Conservation (phyloP, 768 basidiomycete species). For the Mycena filopes region DNA sequence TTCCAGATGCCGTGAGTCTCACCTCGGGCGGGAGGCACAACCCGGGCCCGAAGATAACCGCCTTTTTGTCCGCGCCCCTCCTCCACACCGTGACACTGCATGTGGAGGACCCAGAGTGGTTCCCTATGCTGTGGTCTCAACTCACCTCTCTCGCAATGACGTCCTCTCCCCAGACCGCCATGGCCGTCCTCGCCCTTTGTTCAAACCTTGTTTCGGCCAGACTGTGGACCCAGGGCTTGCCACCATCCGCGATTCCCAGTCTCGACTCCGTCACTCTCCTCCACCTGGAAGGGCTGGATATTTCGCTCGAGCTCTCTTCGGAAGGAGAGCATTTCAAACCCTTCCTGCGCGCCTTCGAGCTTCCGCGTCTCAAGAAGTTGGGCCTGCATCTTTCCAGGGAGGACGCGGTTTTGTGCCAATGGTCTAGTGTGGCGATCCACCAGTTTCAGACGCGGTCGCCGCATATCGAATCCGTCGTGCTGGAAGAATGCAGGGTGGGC, state of each 20-base stretch:
- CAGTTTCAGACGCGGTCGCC: constrained; percentile 8
- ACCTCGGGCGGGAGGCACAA: neutral
- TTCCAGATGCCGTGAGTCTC: too few relatives aligned
- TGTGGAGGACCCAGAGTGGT: neutral
- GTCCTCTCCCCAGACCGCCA: neutral
- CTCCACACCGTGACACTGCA: constrained; percentile 4
- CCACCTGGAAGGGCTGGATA: neutral
- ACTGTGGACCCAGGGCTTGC: neutral
- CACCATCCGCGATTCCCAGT: neutral
- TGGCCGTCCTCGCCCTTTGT: constrained; percentile 9
- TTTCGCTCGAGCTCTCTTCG: neutral
- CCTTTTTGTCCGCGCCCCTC: constrained; percentile 8
- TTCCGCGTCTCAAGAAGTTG: constrained; percentile 3
- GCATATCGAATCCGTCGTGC: neutral
- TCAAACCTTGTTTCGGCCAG: constrained; percentile 1
- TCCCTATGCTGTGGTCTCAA: constrained; percentile 19
- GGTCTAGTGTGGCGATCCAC: constrained; percentile 6
- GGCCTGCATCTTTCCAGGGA: neutral
- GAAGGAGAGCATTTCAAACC: constrained; percentile 9
- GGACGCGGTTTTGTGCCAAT: neutral
- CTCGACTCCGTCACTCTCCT: neutral
- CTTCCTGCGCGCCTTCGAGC: constrained; percentile 1
- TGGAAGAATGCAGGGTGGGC: constrained; percentile 5
- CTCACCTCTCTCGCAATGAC: neutral
- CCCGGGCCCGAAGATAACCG: neutral